These are phyloP conservation scores for Aaosphaeria pasadenensis DNA, from an alignment of 2,329 filamentous ascomycete species.

Conservation along the genomic window DNA sequence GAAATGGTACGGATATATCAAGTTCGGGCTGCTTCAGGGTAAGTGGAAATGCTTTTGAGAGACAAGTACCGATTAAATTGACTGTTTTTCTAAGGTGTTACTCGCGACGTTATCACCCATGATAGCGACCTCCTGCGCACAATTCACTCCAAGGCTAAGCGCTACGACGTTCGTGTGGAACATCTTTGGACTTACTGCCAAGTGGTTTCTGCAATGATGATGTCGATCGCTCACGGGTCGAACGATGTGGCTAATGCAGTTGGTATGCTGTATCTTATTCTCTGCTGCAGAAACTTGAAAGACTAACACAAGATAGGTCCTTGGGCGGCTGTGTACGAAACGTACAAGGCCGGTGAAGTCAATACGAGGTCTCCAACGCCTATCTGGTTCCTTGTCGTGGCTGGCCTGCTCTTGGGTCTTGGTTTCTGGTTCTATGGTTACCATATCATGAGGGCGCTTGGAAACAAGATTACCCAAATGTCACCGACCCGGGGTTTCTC, in stretches of 20 bases:
- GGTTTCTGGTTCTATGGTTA: constrained; percentile 63
- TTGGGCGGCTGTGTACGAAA: constrained; percentile 60
- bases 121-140: constrained; percentile 37
- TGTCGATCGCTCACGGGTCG: constrained; percentile 68
- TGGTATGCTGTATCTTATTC: constrained; percentile 3
- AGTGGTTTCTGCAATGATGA: constrained; percentile 60
- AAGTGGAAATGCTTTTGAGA: constrained; percentile 2
- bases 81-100: constrained; percentile 31
- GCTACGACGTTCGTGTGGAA: constrained; percentile 47
- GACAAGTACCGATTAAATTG: too few relatives aligned
- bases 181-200: constrained; percentile 46
- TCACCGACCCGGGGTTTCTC: constrained; percentile 53
- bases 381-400: constrained; percentile 58
- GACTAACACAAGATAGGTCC: constrained; percentile 38
- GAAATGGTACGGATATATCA: constrained; percentile 38
- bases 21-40: constrained; percentile 43
- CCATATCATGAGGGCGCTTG: constrained; percentile 61
- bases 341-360: constrained; percentile 53
- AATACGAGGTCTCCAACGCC: constrained; percentile 51
- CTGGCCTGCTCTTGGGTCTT: constrained; percentile 51
- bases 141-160: constrained; percentile 40
- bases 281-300: not conserved
- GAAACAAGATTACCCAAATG: constrained; percentile 60
- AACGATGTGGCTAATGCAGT: constrained; percentile 62
- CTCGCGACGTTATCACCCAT: constrained; percentile 41